Conservation (phyloP, 208 protist species). For the Trypanosoma platydactyli region DNA sequence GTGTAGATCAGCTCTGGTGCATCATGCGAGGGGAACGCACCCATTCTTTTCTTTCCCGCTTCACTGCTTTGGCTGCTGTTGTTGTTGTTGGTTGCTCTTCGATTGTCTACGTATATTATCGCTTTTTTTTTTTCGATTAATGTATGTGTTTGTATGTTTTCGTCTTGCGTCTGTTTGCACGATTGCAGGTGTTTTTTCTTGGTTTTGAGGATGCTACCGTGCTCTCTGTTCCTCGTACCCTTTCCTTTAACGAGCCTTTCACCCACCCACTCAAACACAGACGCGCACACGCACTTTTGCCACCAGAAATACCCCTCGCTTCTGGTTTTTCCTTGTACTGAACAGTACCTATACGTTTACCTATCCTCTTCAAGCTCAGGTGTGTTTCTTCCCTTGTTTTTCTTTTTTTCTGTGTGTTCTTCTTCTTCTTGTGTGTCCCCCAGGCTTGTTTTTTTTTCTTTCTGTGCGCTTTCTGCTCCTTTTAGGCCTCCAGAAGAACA, state of each 20-base stretch:
- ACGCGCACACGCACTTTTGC: no score
- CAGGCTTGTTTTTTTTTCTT: constrained; percentile 11
- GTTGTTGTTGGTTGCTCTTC: background rate
- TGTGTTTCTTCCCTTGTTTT: background rate
- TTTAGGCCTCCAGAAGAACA: background rate
- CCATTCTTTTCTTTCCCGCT: constrained; percentile 40
- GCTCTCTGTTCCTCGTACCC: background rate
- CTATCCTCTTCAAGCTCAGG: no score
- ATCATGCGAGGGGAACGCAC: constrained; percentile 86
- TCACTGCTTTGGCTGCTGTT: background rate
- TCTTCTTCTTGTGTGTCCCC: no score
- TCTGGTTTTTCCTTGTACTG: no score
- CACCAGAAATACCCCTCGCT: background rate
- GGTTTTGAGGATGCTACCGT: background rate
- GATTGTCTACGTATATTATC: background rate
- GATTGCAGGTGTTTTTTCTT: background rate
- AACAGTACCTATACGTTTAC: no score
- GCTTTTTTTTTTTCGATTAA: background rate
- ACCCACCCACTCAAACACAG: background rate
- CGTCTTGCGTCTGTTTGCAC: background rate
- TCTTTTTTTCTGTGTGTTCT: constrained; percentile 7
- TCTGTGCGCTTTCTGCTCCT: background rate
- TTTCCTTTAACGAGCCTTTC: background rate
- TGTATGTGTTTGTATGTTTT: background rate
- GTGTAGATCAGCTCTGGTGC: constrained; percentile 77